Base-by-base conservation (phyloP, 495 filamentous ascomycete genomes). In the Penicillium daleae region DNA sequence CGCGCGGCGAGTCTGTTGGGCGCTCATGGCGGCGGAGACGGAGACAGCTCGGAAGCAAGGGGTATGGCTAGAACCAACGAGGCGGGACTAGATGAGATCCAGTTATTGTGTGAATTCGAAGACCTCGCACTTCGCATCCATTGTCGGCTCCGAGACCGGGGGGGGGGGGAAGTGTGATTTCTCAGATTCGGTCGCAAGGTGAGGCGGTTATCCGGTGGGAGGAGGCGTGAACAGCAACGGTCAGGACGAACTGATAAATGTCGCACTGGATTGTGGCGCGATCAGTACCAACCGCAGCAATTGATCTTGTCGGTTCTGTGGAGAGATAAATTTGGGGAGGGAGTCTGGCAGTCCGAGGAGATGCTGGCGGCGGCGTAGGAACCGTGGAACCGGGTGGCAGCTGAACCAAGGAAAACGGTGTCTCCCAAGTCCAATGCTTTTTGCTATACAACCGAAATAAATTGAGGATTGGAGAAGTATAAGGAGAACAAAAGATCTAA, bases 101-200 rank as follows among this genome's bases (percentile, higher is more conserved):
- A 66, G 57, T 65, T 69, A 73, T 71, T 78, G 73, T 58, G 68
- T 73, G 59, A 69, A 66, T 68, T 60, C 66, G 61, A 71, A 67
- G 66, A 61, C 49, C 59, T 55, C 61, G 59, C 70, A 66, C 71
- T 53, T 69, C 61, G 70, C 64, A 72, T 76, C 77, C 77, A 80
- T 80, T 69, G 70, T 76, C 69, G 68, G 65, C 69, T 56, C 12
- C 29, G 7, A 22, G 26, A 26, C 24, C 26, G 24, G 35, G 8
- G 35, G 17, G 35, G 2, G 56, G 58, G 58, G n/a, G n/a, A n/a
- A n/a, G n/a, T n/a, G 49, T 17, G 49, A 9, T 52, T n/a, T n/a
- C 22, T 59, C 64, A 67, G 55, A 55, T 17, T 63, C 60, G 46
- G 54, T 56, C 56, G 55, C 39, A 31, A 42, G 51, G 53, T 24